These are phyloP conservation scores for Aaosphaeria pasadenensis DNA, from an alignment of 2,329 filamentous ascomycete genomes.

Conservation along the genomic window DNA sequence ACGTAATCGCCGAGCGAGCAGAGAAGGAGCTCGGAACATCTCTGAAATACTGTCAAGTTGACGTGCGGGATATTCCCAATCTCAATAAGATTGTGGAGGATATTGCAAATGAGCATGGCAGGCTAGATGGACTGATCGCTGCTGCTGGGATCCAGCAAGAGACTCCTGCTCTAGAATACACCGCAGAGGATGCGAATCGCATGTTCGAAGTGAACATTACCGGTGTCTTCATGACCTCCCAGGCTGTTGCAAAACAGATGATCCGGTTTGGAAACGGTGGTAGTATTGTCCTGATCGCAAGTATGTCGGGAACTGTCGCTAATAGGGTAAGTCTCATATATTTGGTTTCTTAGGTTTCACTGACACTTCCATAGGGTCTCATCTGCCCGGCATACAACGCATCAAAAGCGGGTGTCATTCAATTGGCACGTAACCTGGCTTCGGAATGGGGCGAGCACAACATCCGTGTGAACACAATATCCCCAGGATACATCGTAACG, in stretches of 20 bases:
- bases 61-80: conserved; percentile 69
- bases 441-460: conserved; percentile 69
- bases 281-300: conserved; percentile 61
- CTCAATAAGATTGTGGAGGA: conserved; percentile 65
- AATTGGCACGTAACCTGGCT: conserved; percentile 68
- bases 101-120: conserved; percentile 68
- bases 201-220: conserved; percentile 64
- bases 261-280: conserved; percentile 58
- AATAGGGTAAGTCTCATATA: conserved; percentile 54
- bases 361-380: conserved; percentile 50
- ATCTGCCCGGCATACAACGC: conserved; percentile 72
- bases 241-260: conserved; percentile 64
- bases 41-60: conserved; percentile 73
- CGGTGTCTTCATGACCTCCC: conserved; percentile 61
- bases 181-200: conserved; percentile 57
- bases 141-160: conserved; percentile 80
- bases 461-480: conserved; percentile 79
- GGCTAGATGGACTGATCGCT: conserved; percentile 76
- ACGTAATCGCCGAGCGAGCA: conserved; percentile 61
- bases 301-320: conserved; percentile 60
- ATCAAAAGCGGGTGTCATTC: conserved; percentile 71
- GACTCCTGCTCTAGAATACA: conserved; percentile 76
- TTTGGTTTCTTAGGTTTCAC: background rate
- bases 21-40: conserved; percentile 62
- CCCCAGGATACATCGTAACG: conserved; percentile 76